Evolutionary conservation across 2,329 filamentous ascomycete genomes (phyloP).

Genomic region (Camptophora hylomeconis): DNA sequence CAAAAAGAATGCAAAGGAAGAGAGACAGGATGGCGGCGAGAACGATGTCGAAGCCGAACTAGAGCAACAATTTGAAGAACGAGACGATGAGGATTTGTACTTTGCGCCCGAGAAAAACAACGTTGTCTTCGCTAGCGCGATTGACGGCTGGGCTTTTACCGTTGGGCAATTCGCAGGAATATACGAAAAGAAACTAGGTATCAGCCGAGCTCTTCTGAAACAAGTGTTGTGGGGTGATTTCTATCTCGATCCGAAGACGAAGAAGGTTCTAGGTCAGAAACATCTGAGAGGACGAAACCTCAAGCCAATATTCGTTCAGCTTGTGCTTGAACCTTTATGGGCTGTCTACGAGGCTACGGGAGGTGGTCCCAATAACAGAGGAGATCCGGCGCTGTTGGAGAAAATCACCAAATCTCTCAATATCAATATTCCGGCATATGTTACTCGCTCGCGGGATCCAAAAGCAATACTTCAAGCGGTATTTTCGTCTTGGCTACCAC

Average conservation of each 20-base stretch:
- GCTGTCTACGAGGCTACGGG: slow-evolving; percentile 85
- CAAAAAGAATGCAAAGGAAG: slow-evolving; percentile 50
- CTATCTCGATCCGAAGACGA: slow-evolving; percentile 93
- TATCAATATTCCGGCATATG: slow-evolving; percentile 70
- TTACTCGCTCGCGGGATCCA: slow-evolving; percentile 72
- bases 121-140: slow-evolving; percentile 94
- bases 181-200: slow-evolving; percentile 94
- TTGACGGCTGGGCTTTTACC: slow-evolving; percentile 98
- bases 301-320: slow-evolving; percentile 94
- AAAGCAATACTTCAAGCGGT: slow-evolving; percentile 72
- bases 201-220: slow-evolving; percentile 76
- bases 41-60: slow-evolving; percentile 26
- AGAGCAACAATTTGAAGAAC: slow-evolving; percentile 62
- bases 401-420: slow-evolving; percentile 90
- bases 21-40: slow-evolving; percentile 19
- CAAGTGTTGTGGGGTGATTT: slow-evolving; percentile 96
- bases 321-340: slow-evolving; percentile 93
- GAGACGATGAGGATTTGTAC: slow-evolving; percentile 92
- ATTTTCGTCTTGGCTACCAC: slow-evolving; percentile 78
- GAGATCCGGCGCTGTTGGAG: slow-evolving; percentile 68
- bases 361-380: slow-evolving; percentile 56
- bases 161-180: slow-evolving; percentile 83
- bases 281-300: slow-evolving; percentile 83
- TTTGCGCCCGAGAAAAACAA: slow-evolving; percentile 98
- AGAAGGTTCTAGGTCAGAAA: slow-evolving; percentile 78